Evolutionary conservation across 2,329 filamentous ascomycete species (phyloP), one percentile per base, ranked within the genome.

Genomic region (Exophiala lecanii-corni): DNA sequence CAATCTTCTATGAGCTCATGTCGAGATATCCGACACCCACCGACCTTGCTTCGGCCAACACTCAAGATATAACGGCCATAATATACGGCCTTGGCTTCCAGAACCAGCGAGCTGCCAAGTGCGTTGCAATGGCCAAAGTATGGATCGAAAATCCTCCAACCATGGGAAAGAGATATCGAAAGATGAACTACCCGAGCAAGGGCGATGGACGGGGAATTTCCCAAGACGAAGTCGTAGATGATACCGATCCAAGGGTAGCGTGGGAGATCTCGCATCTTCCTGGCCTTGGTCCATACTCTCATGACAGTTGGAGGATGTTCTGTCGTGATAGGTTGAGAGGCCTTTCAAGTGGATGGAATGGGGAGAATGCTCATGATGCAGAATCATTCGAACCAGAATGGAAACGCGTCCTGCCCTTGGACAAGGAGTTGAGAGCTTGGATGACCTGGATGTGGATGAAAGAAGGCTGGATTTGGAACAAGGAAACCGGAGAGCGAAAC

Each of bases 271-370:
- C 84, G 0, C 86, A 94, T 62, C 69, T 96, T 44, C 89, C 87
- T 0, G 81, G 86, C 41, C 62, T 75, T 42, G 86, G 89, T 12
- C 73, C 79, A 1, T 96, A 96, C 62, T 85, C 87, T 0, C 71
- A 91, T 36, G 89, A 96, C 63, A 89, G 84, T 58, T 96, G 88
- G 86, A 79, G 89, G 2, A 95, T 96, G 51, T 96, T 96, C 63
- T 95, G 88, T 61, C 79, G 89, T 2, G 89, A 96, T 60, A 71
- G 75, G 21, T 63, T 94, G 17, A 75, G 89, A 5, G 82, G 80
- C 0, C 63, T 81, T 13, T 79, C 82, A 1, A 61, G 66, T 7
- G 78, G 82, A 50, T 87, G 82, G 77, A 81, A 79, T 56, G 84
- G 84, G 1, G 69, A 56, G 59, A 76, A 53, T 51, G 66, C 56